A percentile compares a stretch with the other conserved stretches of the same genome.
Evolutionary conservation across 306 rosid species (phyloP).

Genomic region (Carpinus viminea): DNA sequence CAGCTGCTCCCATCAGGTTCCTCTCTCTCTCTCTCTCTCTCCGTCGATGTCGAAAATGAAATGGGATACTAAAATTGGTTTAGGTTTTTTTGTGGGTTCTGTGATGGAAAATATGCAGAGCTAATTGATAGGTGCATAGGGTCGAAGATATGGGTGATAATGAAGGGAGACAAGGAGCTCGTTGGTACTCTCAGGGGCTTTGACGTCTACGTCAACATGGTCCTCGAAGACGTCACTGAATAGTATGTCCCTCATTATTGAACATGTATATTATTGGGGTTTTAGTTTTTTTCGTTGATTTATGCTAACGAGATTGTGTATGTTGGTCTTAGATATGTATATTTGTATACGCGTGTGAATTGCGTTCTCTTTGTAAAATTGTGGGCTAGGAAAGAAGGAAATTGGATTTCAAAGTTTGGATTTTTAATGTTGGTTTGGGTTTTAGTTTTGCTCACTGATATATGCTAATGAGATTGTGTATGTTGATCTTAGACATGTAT

Average conservation of each 20-base stretch:
- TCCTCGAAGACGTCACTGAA: conserved; percentile 96
- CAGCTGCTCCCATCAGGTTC: conserved; percentile 91
- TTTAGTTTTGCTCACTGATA: neutral
- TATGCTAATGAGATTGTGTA: neutral
- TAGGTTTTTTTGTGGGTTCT: conserved; percentile 15
- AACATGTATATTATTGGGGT: neutral
- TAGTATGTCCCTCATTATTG: conserved; percentile 54
- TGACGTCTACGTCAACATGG: conserved; percentile 98
- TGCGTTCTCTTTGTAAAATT: neutral
- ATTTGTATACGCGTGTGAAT: neutral
- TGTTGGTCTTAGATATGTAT: neutral
- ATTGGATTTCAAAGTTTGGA: neutral
- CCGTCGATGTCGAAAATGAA: neutral
- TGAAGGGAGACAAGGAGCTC: conserved; percentile 99
- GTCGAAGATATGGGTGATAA: conserved; percentile 96
- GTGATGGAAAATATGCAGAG: conserved; percentile 58
- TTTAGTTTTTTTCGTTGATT: neutral
- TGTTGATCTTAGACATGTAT: neutral
- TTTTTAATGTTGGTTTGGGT: neutral
- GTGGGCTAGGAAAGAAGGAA: neutral
- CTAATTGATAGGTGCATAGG: conserved; percentile 95
- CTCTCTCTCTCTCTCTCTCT: neutral
- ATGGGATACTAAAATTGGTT: neutral
- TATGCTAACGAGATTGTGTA: neutral
- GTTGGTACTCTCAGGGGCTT: conserved; percentile 94